Evolutionary conservation across 2,329 filamentous ascomycete species (phyloP).

Genomic region (Xylaria arbuscula): DNA sequence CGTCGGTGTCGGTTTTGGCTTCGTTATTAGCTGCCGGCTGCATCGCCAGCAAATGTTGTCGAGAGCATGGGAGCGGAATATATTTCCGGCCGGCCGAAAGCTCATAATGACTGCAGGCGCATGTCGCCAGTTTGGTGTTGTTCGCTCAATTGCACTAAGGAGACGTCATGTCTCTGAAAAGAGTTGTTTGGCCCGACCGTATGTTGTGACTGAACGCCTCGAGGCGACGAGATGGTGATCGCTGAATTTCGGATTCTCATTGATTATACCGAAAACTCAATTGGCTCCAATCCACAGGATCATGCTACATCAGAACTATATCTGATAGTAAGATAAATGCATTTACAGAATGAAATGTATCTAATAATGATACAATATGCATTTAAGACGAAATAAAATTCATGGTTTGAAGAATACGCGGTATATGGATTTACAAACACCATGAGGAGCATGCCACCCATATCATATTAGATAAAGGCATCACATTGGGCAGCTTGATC

Average conservation of each 20-base stretch:
- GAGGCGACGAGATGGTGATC: not conserved
- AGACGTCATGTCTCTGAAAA: conserved; percentile 25
- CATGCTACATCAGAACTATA: not conserved
- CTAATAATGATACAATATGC: not conserved
- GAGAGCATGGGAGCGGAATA: conserved; percentile 44
- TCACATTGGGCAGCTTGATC: no score
- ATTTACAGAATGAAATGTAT: not conserved
- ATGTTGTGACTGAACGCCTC: conserved; percentile 1
- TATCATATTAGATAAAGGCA: not conserved
- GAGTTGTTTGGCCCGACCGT: conserved; percentile 2
- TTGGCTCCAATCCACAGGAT: conserved; percentile 7
- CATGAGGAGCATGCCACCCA: not conserved
- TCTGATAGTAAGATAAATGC: not conserved
- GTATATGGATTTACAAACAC: not conserved
- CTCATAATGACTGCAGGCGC: conserved; percentile 49
- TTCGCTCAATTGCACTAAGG: conserved; percentile 26
- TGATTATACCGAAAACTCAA: conserved; percentile 20
- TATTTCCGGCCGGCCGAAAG: conserved; percentile 47
- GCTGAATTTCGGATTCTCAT: not conserved
- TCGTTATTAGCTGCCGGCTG: conserved; percentile 37
- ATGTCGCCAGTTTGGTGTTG: conserved; percentile 41
- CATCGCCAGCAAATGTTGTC: conserved; percentile 49
- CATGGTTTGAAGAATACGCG: not conserved
- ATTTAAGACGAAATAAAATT: not conserved
- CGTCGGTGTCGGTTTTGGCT: conserved; percentile 1